Percentiles rank a stretch among this genome's conserved stretches.
Evolutionary conservation across 129 eudicot genomes (phyloP).

Genomic region (Apium graveolens): DNA sequence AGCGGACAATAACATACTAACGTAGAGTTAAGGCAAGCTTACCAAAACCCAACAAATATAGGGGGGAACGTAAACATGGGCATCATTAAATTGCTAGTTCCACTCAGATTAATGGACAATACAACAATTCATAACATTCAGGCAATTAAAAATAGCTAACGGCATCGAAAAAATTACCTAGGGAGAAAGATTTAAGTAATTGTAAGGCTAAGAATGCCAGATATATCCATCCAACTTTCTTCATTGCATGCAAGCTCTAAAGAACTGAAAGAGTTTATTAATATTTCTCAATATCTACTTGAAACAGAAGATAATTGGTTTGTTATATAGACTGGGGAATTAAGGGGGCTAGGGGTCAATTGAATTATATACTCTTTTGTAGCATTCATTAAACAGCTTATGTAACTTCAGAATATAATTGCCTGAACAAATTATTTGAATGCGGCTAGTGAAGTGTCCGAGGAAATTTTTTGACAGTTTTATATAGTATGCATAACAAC

Average conservation of each 20-base stretch:
- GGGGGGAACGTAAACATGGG: not conserved
- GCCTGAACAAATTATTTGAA: not conserved
- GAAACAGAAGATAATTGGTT: not conserved
- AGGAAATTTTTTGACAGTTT: not conserved
- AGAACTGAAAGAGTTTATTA: not conserved
- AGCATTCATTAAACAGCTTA: not conserved
- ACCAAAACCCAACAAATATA: no score
- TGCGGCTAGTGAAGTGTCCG: not conserved
- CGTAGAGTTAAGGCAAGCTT: no score
- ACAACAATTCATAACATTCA: not conserved
- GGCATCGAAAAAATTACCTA: not conserved
- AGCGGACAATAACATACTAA: no score
- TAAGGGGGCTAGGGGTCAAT: not conserved
- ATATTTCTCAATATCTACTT: not conserved
- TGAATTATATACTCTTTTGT: not conserved
- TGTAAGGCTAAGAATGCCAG: not conserved
- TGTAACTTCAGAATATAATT: no score
- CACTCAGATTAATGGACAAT: no score
- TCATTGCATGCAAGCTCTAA: not conserved
- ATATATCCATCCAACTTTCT: not conserved
- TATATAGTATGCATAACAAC: no score
- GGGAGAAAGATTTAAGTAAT: not conserved
- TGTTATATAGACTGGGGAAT: not conserved
- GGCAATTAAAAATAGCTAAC: not conserved
- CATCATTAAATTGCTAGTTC: not conserved